A percentile compares a stretch with the other conserved stretches of the same genome.
phyloP scores from a whole-genome alignment of 2,329 filamentous ascomycete species.

The Alternaria triticina region DNA sequence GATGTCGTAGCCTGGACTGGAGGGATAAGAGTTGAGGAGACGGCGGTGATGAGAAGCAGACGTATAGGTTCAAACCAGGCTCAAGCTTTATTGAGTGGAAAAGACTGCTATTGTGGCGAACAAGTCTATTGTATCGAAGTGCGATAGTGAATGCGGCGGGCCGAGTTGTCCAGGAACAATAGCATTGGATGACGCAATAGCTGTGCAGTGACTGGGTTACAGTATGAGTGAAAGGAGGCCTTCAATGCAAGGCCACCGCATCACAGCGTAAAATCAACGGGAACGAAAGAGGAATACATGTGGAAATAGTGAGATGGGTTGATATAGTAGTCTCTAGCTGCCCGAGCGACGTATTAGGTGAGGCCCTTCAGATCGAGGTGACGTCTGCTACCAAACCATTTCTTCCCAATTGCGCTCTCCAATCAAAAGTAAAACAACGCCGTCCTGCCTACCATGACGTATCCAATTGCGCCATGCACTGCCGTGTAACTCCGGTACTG shows the following conservation, averaged over 20 bases:
- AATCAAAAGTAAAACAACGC: background rate
- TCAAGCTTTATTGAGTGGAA: background rate
- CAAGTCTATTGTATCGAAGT: accelerated
- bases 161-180: background rate
- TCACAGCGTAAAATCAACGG: background rate
- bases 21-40: background rate
- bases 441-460: background rate
- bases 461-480: background rate
- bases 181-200: background rate
- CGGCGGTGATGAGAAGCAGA: background rate
- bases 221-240: background rate
- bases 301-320: background rate
- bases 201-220: background rate
- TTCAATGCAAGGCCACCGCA: background rate
- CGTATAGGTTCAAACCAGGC: background rate
- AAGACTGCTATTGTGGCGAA: background rate
- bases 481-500: background rate
- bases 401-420: background rate
- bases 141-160: background rate
- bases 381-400: background rate
- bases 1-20: background rate
- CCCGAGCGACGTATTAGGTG: background rate
- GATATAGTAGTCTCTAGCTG: background rate
- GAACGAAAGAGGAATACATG: background rate
- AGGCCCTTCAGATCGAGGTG: background rate